These are phyloP conservation scores for Miscanthus lutarioriparius DNA, from an alignment of 176 grass and related monocot genomes.

Conservation along the genomic window DNA sequence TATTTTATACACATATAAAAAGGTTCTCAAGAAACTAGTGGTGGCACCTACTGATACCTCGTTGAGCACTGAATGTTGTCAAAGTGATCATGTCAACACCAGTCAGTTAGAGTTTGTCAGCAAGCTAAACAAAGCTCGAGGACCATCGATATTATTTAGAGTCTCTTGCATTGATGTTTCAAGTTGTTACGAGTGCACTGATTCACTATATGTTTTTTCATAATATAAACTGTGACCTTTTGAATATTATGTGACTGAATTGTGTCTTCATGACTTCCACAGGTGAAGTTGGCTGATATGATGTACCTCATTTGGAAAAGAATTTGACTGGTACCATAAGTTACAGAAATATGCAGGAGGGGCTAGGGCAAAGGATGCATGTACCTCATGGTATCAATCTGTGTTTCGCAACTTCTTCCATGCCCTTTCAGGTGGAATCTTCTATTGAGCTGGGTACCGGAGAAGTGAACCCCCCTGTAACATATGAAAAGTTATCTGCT, in stretches of 20 bases:
- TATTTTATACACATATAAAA: background rate
- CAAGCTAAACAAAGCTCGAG: background rate
- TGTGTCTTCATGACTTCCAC: slow-evolving; percentile 12
- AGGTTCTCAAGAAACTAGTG: background rate
- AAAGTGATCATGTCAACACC: background rate
- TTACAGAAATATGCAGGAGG: slow-evolving; percentile 27
- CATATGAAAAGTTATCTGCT: slow-evolving; percentile 20
- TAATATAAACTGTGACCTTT: background rate
- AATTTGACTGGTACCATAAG: background rate
- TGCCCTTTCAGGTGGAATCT: slow-evolving; percentile 12
- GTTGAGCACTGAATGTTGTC: background rate
- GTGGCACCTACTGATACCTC: background rate
- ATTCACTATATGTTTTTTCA: slow-evolving; percentile 15
- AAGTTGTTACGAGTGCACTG: background rate
- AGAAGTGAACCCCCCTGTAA: slow-evolving; percentile 7
- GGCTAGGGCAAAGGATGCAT: slow-evolving; percentile 5
- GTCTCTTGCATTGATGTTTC: background rate
- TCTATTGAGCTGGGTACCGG: slow-evolving; percentile 9
- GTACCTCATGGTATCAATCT: slow-evolving; percentile 22
- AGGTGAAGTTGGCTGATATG: slow-evolving; percentile 15
- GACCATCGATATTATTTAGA: background rate
- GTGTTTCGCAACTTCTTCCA: slow-evolving; percentile 31
- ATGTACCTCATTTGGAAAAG: background rate
- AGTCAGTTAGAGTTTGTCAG: background rate
- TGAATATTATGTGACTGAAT: slow-evolving; percentile 28